These are phyloP conservation scores for Flaveria bidentis DNA, from an alignment of 129 eudicot species.

Conservation along the genomic window DNA sequence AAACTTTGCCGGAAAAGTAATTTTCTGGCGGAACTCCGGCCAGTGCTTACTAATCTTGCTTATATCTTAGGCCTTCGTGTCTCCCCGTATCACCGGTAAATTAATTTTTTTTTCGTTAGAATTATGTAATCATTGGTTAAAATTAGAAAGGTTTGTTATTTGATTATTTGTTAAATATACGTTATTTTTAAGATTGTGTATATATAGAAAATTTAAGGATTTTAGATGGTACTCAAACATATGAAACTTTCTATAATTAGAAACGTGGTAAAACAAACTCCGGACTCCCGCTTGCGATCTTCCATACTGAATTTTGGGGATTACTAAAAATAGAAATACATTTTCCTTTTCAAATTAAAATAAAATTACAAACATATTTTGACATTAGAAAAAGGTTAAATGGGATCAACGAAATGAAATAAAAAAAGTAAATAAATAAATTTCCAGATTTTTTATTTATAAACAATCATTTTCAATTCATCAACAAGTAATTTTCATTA, in stretches of 20 bases:
- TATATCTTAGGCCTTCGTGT: constrained; percentile 93
- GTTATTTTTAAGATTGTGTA: neutral
- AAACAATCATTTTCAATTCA: too few relatives aligned
- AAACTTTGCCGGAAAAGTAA: constrained; percentile 44
- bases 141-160: neutral
- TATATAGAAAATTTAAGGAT: neutral
- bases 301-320: neutral
- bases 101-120: neutral
- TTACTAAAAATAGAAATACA: constrained; percentile 16
- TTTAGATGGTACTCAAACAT: constrained; percentile 15
- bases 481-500: neutral
- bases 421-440: neutral
- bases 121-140: neutral
- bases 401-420: neutral
- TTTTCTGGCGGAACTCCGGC: constrained; percentile 34
- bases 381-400: neutral
- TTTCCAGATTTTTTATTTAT: too few relatives aligned
- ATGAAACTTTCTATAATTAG: constrained; percentile 22
- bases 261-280: constrained; percentile 20
- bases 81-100: constrained; percentile 79
- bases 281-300: neutral
- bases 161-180: neutral
- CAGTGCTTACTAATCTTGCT: constrained; percentile 73
- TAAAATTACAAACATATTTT: too few relatives aligned
- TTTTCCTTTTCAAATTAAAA: neutral